A percentile compares a stretch with the other conserved stretches of the same genome.
Conservation (phyloP, 1,139 yeast genomes). For the Saccharomyces uvarum region DNA sequence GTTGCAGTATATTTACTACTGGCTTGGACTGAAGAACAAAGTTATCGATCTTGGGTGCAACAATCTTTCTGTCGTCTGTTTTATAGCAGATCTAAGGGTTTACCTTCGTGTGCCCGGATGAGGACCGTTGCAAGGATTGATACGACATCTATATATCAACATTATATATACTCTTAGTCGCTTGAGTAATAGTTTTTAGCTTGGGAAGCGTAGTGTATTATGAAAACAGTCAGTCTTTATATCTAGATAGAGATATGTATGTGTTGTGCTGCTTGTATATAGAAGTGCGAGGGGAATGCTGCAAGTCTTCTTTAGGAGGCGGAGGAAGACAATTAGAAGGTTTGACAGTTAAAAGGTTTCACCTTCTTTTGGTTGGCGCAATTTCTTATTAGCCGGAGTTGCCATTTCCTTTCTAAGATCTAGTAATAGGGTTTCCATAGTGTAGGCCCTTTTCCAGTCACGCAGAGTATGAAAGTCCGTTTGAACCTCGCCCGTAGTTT, state of each 20-base stretch:
- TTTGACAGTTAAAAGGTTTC: constrained; percentile 53
- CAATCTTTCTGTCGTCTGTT: constrained; percentile 47
- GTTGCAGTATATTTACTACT: constrained; percentile 37
- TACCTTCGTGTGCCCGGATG: constrained; percentile 84
- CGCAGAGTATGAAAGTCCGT: constrained; percentile 60
- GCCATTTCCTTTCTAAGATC: constrained; percentile 91
- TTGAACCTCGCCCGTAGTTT: constrained; percentile 55
- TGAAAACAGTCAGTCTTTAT: background rate
- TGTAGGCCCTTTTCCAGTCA: constrained; percentile 80
- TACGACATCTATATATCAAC: constrained; percentile 40
- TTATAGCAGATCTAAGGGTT: constrained; percentile 50
- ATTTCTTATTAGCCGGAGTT: constrained; percentile 67
- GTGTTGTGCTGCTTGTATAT: background rate
- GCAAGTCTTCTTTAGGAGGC: background rate
- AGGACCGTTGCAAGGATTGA: constrained; percentile 72
- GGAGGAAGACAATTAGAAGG: constrained; percentile 36
- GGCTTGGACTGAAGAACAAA: constrained; percentile 61
- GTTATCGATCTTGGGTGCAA: constrained; percentile 73
- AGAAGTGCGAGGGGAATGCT: background rate
- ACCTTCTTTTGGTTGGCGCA: constrained; percentile 90
- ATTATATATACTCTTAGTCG: background rate
- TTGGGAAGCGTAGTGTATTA: background rate
- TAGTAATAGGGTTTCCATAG: constrained; percentile 84
- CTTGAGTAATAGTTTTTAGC: background rate
- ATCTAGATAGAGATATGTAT: background rate